phyloP scores from a whole-genome alignment of 441 rosid genomes.

The Hura crepitans region DNA sequence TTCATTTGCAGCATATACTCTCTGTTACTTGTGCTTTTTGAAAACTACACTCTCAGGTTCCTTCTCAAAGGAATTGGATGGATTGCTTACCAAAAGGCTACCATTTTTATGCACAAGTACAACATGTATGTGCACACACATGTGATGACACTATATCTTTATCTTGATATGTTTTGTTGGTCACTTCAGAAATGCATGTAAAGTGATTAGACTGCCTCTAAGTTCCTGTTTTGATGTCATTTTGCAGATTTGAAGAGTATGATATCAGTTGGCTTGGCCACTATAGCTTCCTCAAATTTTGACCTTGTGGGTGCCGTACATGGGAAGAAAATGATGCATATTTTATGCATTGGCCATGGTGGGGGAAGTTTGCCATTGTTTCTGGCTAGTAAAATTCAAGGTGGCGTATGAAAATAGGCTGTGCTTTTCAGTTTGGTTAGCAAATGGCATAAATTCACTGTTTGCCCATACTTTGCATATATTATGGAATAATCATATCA shows the following conservation, averaged over 20 bases:
- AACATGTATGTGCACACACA: background rate
- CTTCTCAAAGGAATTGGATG: conserved; percentile 4
- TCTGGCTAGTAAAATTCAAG: conserved; percentile 74
- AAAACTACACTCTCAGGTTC: conserved; percentile 3
- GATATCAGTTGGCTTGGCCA: conserved; percentile 39
- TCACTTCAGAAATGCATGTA: background rate
- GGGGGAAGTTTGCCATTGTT: conserved; percentile 89
- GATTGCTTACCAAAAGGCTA: background rate
- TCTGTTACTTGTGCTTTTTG: background rate
- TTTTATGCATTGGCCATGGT: conserved; percentile 87
- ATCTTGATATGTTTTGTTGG: background rate
- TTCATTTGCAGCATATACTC: background rate
- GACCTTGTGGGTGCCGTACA: conserved; percentile 46
- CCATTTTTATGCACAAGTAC: background rate
- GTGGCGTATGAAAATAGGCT: conserved; percentile 26
- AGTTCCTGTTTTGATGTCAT: conserved; percentile 9
- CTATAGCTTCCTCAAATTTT: conserved; percentile 51
- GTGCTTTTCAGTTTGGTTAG: conserved; percentile 8
- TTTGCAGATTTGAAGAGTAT: conserved; percentile 30
- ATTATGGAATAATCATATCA: background rate
- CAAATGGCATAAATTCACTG: background rate
- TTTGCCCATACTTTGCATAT: background rate
- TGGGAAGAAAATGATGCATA: conserved; percentile 56
- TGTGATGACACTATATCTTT: background rate
- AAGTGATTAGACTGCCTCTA: background rate